Conservation (phyloP, 75 land plant genomes). For the Selaginella tamariscina region DNA sequence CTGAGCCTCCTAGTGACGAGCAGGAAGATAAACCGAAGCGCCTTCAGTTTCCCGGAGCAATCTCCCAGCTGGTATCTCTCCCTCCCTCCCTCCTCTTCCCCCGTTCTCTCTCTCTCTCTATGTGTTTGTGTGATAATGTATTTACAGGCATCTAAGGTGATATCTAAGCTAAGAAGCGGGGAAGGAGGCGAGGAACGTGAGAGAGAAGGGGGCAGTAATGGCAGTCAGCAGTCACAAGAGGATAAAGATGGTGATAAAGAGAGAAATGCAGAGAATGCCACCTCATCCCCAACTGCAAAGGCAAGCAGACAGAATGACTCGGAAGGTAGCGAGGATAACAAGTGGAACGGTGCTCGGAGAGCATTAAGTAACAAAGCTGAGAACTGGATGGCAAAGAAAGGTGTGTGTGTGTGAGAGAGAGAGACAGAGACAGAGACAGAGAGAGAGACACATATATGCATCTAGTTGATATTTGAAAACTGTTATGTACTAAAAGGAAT, state of each 20-base stretch:
- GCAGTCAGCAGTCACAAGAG: constrained; percentile 34
- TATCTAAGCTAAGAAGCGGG: neutral
- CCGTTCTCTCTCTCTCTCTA: neutral
- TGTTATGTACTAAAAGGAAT: no score
- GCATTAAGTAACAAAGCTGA: constrained; percentile 3
- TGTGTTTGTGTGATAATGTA: no score
- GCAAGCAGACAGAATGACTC: constrained; percentile 28
- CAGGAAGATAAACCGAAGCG: constrained; percentile 2
- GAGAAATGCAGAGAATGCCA: constrained; percentile 48
- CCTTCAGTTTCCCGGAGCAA: neutral
- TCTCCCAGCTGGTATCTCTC: constrained; percentile 13
- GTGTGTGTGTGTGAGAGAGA: no score
- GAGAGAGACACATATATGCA: no score
- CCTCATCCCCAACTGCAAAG: constrained; percentile 34
- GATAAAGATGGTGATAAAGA: constrained; percentile 30
- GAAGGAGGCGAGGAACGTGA: constrained; percentile 1
- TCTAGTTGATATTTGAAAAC: no score
- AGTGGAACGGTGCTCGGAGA: constrained; percentile 32
- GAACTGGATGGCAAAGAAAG: constrained; percentile 13
- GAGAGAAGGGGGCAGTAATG: neutral
- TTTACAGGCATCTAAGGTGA: constrained; percentile 13
- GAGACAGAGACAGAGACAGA: no score
- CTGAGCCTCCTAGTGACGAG: neutral
- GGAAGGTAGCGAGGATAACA: constrained; percentile 31
- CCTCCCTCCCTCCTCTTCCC: neutral